Evolutionary conservation across 108 stramenopile genomes (phyloP).

Genomic region (Nitzschia inconspicua): DNA sequence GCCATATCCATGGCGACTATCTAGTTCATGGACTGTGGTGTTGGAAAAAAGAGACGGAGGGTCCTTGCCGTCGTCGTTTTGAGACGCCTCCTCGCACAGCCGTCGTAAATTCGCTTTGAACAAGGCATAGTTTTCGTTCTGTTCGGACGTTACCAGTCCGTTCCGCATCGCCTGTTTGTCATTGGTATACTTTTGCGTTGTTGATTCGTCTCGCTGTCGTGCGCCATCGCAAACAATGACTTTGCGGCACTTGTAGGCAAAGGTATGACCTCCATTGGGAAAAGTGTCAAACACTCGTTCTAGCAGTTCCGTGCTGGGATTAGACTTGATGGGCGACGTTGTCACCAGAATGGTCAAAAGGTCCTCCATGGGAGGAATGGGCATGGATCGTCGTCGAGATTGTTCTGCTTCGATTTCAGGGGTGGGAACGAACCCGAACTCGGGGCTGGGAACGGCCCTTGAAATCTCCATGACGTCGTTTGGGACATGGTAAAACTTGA

Average conservation of each 20-base stretch:
- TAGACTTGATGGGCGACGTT: slow-evolving; percentile 79
- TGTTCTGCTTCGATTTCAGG: slow-evolving; percentile 7
- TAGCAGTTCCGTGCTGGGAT: slow-evolving; percentile 79
- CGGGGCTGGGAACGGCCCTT: slow-evolving; percentile 1
- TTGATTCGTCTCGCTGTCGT: slow-evolving; percentile 35
- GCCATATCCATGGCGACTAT: slow-evolving; percentile 77
- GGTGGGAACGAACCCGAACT: slow-evolving; percentile 36
- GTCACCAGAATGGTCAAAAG: slow-evolving; percentile 79
- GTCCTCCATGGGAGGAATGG: slow-evolving; percentile 53
- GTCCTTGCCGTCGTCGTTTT: slow-evolving; percentile 1
- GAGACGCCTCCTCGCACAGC: slow-evolving; percentile 35
- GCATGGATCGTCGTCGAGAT: not conserved
- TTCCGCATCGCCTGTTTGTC: slow-evolving; percentile 75
- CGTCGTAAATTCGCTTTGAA: slow-evolving; percentile 57
- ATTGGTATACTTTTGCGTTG: slow-evolving; percentile 61
- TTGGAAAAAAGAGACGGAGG: slow-evolving; percentile 44
- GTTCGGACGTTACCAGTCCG: slow-evolving; percentile 66
- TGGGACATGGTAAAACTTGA: slow-evolving; percentile 18
- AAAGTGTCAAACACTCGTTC: slow-evolving; percentile 75
- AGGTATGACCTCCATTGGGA: slow-evolving; percentile 53
- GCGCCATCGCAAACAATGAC: slow-evolving; percentile 81
- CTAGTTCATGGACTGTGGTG: slow-evolving; percentile 61
- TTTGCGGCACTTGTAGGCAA: slow-evolving; percentile 74
- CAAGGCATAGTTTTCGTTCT: slow-evolving; percentile 54
- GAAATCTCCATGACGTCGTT: not conserved